Percentiles rank a stretch among this genome's conserved stretches.
Evolutionary conservation across 2,329 filamentous ascomycete genomes (phyloP).

Genomic region (Hymenoscyphus infarciens): DNA sequence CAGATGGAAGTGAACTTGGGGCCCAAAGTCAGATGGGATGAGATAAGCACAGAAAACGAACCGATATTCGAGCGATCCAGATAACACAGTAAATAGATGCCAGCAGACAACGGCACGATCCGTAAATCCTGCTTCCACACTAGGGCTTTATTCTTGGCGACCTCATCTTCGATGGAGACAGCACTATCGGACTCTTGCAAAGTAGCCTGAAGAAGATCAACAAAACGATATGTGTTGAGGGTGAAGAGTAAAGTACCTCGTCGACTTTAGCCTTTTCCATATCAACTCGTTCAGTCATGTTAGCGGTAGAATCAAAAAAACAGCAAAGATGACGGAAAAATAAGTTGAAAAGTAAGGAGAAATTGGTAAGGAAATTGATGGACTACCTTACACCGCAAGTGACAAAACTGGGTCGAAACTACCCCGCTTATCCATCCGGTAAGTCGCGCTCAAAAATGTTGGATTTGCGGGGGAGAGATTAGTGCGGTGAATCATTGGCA

Average conservation of each 20-base stretch:
- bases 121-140: slow-evolving; percentile 58
- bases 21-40: neutral
- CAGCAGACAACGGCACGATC: slow-evolving; percentile 60
- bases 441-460: neutral
- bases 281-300: neutral
- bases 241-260: neutral
- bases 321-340: too few species aligned
- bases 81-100: slow-evolving; percentile 65
- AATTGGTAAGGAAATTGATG: neutral
- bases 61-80: slow-evolving; percentile 67
- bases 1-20: neutral
- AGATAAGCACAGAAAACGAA: slow-evolving; percentile 18
- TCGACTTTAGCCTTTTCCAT: neutral
- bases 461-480: neutral
- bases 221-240: neutral
- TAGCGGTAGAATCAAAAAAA: too few species aligned
- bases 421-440: neutral
- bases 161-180: slow-evolving; percentile 5
- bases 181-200: slow-evolving; percentile 2
- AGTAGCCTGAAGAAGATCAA: neutral
- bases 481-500: neutral
- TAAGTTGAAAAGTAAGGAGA: neutral
- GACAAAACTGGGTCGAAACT: neutral
- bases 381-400: slow-evolving; percentile 2
- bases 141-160: slow-evolving; percentile 38